Evolutionary conservation across 768 basidiomycete genomes (phyloP), one percentile per base, ranked within the genome.

Genomic region (Suillus clintonianus): DNA sequence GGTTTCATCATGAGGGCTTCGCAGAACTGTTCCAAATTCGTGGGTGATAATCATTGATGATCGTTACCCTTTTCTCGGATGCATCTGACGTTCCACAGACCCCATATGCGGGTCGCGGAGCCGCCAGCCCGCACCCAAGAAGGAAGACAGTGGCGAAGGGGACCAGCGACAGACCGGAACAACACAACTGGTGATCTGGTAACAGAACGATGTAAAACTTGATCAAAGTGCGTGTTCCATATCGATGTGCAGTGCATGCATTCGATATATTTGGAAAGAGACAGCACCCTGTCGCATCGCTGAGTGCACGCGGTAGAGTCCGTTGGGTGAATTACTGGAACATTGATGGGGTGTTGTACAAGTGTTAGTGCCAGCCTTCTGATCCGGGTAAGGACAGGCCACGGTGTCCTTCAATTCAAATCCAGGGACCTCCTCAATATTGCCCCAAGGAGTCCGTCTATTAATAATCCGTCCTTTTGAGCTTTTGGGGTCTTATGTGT

Each of bases 151-250:
- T 71, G 34, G 72, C 13, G 42, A 74, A 67, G 59, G 72, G 70
- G 17, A 34, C 74, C 24, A 56, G 72, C 63, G 47, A 71, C 63
- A 64, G 68, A 64, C 54, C 67, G 69, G 72, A 76, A 74, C 64
- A 74, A 68, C 71, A 74, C 72, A 59, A 45, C 60, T 51, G 36
- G 54, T 60, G 14, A 58, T 59, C 30, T 65, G 65, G 64, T 66
- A 60, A 53, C 66, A n/a, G 66, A 67, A 60, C 66, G n/a, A 63
- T 22, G 56, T 37, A 17, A 54, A 54, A 37, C 59, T 60, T 64
- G 54, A 61, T 67, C 65, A 36, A 64, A 67, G 45, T 53, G 62
- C 61, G 62, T 61, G 55, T 24, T 48, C 47, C 22, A 48, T 48
- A 8, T 14, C 47, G 7, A 22, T 7, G 24, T 24, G 47, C 22